Percentiles rank a stretch among this genome's conserved stretches.
Evolutionary conservation across 306 rosid species (phyloP).

Genomic region (Fagus crenata): DNA sequence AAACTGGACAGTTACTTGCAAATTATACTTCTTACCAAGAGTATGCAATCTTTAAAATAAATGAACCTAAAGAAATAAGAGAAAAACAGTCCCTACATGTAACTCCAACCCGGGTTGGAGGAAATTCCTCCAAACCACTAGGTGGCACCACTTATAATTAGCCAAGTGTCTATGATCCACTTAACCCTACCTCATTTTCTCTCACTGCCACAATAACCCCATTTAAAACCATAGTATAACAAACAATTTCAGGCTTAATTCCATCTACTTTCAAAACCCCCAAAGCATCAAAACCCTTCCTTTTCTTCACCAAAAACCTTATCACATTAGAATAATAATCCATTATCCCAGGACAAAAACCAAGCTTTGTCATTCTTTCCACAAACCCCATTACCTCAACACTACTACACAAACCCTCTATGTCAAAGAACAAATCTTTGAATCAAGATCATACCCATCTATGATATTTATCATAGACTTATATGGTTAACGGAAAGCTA

Average conservation of each 20-base stretch:
- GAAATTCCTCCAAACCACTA: too few relatives aligned
- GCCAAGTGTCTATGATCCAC: too few relatives aligned
- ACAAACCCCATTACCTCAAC: constrained; percentile 52
- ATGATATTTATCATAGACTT: constrained; percentile 40
- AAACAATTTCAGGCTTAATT: constrained; percentile 67
- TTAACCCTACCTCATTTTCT: neutral
- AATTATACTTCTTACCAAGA: too few relatives aligned
- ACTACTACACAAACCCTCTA: constrained; percentile 25
- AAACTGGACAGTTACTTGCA: too few relatives aligned
- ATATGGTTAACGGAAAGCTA: too few relatives aligned
- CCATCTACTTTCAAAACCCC: constrained; percentile 56
- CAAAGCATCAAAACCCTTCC: constrained; percentile 54
- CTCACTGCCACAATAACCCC: constrained; percentile 44
- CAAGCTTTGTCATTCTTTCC: constrained; percentile 50
- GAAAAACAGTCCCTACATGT: too few relatives aligned
- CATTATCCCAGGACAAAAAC: constrained; percentile 58
- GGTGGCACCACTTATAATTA: too few relatives aligned
- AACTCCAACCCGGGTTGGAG: too few relatives aligned
- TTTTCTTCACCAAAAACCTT: constrained; percentile 55
- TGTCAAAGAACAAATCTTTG: constrained; percentile 57
- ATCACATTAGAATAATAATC: constrained; percentile 57
- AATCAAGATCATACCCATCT: constrained; percentile 62
- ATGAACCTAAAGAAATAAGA: too few relatives aligned
- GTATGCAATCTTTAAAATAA: too few relatives aligned
- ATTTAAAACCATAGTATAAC: constrained; percentile 71